Evolutionary conservation across 2,329 filamentous ascomycete genomes (phyloP).

Genomic region (Emericellopsis cladophorae): DNA sequence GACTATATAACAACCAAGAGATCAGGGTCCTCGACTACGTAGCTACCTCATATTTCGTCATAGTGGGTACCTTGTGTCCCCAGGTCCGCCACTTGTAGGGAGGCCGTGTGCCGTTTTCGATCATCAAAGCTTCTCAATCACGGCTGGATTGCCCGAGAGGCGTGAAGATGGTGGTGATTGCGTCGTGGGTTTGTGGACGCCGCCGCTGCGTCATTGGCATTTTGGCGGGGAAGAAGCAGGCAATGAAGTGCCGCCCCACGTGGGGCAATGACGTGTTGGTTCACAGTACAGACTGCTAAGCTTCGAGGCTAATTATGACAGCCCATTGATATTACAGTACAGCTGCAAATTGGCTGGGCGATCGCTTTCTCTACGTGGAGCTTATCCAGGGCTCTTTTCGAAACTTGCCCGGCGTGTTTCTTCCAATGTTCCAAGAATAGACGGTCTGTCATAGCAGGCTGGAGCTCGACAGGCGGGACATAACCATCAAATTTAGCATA

Average conservation of each 20-base stretch:
- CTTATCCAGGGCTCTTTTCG: too few species aligned
- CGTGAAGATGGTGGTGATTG: neutral
- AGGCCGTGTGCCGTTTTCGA: neutral
- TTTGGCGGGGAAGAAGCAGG: neutral
- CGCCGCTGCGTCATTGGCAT: neutral
- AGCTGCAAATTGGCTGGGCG: too few species aligned
- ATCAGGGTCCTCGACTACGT: neutral
- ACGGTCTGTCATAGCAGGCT: too few species aligned
- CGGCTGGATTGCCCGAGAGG: neutral
- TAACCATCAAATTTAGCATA: too few species aligned
- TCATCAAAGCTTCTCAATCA: neutral
- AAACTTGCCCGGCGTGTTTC: too few species aligned
- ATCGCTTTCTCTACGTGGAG: too few species aligned
- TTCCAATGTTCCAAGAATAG: too few species aligned
- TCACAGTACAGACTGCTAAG: too few species aligned
- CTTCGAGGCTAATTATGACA: too few species aligned
- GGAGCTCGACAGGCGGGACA: too few species aligned
- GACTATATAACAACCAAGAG: neutral
- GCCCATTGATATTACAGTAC: too few species aligned
- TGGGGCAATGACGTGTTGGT: neutral
- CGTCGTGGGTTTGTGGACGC: neutral
- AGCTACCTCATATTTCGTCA: neutral
- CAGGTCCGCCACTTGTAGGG: neutral
- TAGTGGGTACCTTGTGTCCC: neutral
- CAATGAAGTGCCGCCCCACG: neutral